Conservation (phyloP, 768 basidiomycete species). For the Gelatoporia subvermispora region DNA sequence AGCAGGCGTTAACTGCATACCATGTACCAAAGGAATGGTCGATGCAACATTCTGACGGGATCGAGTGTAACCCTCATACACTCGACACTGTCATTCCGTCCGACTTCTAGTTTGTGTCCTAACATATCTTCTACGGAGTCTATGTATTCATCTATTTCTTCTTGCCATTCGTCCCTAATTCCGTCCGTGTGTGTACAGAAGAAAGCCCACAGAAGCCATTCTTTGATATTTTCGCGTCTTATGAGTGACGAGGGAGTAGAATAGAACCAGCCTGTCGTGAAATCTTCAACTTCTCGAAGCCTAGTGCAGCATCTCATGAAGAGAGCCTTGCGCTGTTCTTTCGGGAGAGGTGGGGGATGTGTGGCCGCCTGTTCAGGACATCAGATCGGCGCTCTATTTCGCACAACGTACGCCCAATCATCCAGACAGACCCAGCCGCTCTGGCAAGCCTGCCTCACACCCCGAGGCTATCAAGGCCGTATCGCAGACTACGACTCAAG, state of each 20-base stretch:
- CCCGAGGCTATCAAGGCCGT: too few relatives aligned
- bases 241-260: conserved; percentile 23
- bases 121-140: conserved; percentile 33
- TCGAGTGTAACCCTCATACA: conserved; percentile 54
- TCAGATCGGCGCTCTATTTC: too few relatives aligned
- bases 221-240: conserved; percentile 43
- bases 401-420: too few relatives aligned
- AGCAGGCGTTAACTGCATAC: conserved; percentile 31
- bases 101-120: conserved; percentile 37
- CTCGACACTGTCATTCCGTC: conserved; percentile 32
- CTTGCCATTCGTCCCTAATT: conserved; percentile 34
- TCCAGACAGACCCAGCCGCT: too few relatives aligned
- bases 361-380: conserved; percentile 17
- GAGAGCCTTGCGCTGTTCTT: conserved; percentile 39
- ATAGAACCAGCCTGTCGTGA: conserved; percentile 51
- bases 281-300: conserved; percentile 9
- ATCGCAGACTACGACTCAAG: too few relatives aligned
- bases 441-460: too few relatives aligned
- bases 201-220: conserved; percentile 66
- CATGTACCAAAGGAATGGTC: conserved; percentile 62
- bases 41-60: conserved; percentile 47
- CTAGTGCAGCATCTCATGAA: conserved; percentile 42
- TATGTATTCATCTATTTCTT: conserved; percentile 49
- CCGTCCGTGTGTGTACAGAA: conserved; percentile 39
- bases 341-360: conserved; percentile 35